Conservation (phyloP, 2,329 filamentous ascomycete genomes). For the Ceratocystis destructans region DNA sequence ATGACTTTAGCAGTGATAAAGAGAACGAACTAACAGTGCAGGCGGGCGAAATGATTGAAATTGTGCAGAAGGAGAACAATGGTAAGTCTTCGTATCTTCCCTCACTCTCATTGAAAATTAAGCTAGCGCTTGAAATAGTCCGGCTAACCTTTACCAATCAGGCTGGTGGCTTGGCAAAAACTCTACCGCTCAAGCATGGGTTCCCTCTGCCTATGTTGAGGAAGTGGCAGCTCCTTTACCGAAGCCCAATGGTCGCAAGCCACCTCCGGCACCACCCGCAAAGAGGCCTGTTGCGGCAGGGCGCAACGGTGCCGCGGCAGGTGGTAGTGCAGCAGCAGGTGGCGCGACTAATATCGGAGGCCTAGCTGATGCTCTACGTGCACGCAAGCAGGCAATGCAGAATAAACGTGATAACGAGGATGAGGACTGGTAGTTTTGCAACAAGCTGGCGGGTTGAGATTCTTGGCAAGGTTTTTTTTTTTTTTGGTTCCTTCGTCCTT, state of each 20-base stretch:
- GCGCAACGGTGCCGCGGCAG: constrained; percentile 57
- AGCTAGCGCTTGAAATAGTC: constrained; percentile 21
- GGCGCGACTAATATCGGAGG: constrained; percentile 62
- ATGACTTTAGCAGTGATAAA: constrained; percentile 77
- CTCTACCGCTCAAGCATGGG: constrained; percentile 64
- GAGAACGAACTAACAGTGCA: constrained; percentile 72
- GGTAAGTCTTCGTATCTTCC: constrained; percentile 45
- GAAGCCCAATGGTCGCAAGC: constrained; percentile 43
- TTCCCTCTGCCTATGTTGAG: constrained; percentile 86
- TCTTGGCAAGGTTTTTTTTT: neutral
- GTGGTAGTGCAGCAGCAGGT: constrained; percentile 41
- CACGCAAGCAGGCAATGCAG: constrained; percentile 63
- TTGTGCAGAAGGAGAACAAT: constrained; percentile 90
- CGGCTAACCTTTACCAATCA: constrained; percentile 27
- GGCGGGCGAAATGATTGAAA: constrained; percentile 69
- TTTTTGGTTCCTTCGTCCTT: constrained; percentile 2
- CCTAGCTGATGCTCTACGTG: constrained; percentile 63
- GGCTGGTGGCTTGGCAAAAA: constrained; percentile 95
- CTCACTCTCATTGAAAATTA: neutral
- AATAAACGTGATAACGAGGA: constrained; percentile 55
- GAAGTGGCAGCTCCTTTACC: constrained; percentile 50
- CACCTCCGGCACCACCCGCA: constrained; percentile 61
- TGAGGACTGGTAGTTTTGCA: constrained; percentile 47
- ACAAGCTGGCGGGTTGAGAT: too few relatives aligned
- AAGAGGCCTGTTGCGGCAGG: constrained; percentile 61